Evolutionary conservation across 2,329 filamentous ascomycete species (phyloP), one percentile per base, ranked within the genome.

Genomic region (Phaeomoniella chlamydospora): DNA sequence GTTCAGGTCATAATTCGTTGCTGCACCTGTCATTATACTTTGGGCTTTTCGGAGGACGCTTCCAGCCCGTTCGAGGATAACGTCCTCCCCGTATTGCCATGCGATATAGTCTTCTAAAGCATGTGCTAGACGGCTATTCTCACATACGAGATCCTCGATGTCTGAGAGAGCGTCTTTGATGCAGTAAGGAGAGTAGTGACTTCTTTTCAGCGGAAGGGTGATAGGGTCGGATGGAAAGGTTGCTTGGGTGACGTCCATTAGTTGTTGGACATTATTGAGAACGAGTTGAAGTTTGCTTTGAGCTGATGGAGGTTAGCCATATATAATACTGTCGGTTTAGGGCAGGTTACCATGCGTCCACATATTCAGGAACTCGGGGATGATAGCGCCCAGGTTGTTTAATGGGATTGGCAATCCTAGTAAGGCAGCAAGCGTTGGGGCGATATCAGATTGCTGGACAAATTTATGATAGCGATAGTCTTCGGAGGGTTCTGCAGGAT

Each of bases 391-490:
- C 1, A 98, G 62, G 43, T 86, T 96, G 51, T 98, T 98, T 54
- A 77, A 75, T 0, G 90, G 83, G 1, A 92, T 68, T 0, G 90
- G 88, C 44, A 98, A 80, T 0, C 87, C 87, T 31, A 98, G 67
- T 18, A 98, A 62, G 1, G 79, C 85, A 9, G 83, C 86, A 15
- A 98, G 64, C 0, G 88, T 94, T 1, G 90, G 87, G 0, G 84
- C 85, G 40, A 98, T 71, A 56, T 98, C 92, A 1, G 86, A 93
- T 59, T 98, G 90, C 52, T 96, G 83, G n/a, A 96, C 74, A 37
- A 66, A 74, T 18, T 65, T 68, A 54, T 96, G 96, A 52, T 83
- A 96, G 40, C 81, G 72, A 45, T 93, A 93, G 42, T 90, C 77
- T 13, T 75, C 68, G 26, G 64, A 64, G 4, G 74, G 70, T 10